These are phyloP conservation scores for Ophiostoma quercus DNA, from an alignment of 2,329 filamentous ascomycete genomes.

Conservation along the genomic window DNA sequence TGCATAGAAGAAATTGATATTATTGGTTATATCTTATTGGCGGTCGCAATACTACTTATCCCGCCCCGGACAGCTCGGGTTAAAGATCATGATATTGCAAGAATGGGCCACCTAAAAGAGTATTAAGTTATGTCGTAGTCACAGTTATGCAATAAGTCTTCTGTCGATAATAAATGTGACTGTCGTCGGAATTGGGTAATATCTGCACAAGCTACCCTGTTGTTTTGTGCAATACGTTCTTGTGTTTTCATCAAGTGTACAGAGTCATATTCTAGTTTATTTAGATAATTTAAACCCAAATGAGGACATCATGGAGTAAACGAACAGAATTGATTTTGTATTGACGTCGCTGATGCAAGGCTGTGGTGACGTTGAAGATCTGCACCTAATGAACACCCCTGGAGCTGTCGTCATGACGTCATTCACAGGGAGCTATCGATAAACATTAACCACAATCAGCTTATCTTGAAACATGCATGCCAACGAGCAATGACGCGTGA, in stretches of 20 bases:
- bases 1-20: not conserved
- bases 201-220: no score
- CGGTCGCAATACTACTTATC: not conserved
- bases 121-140: not conserved
- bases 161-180: not conserved
- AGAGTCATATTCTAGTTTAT: not conserved
- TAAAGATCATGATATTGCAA: not conserved
- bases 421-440: not conserved
- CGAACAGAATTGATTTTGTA: not conserved
- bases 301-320: not conserved
- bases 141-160: not conserved
- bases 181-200: not conserved
- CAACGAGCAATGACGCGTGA: not conserved
- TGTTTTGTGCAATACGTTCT: not conserved
- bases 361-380: not conserved
- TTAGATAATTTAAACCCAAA: no score
- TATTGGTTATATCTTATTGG: not conserved
- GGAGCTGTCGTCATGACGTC: not conserved
- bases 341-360: not conserved
- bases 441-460: not conserved
- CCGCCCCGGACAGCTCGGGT: not conserved
- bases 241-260: no score
- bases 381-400: not conserved
- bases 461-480: slow-evolving; percentile 7
- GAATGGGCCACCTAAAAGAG: not conserved